phyloP scores from a whole-genome alignment of 116 monocot genomes.

The Zostera marina region DNA sequence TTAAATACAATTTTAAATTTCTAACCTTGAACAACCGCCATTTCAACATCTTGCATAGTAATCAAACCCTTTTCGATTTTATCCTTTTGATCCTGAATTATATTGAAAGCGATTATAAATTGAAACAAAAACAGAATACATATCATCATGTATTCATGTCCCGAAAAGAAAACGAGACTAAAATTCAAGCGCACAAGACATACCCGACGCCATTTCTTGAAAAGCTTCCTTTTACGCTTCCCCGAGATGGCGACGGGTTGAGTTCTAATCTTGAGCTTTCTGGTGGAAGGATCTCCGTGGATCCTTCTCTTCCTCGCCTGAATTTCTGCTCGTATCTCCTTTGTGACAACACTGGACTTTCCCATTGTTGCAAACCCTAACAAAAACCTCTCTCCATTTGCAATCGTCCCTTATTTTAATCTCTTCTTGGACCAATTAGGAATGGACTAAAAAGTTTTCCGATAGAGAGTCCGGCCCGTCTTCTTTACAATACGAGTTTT shows the following conservation, averaged over 20 bases:
- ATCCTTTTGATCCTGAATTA: constrained; percentile 67
- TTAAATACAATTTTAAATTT: background rate
- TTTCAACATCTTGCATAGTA: constrained; percentile 77
- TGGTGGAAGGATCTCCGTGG: constrained; percentile 47
- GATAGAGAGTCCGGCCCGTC: too few relatives aligned
- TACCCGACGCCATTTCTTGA: constrained; percentile 75
- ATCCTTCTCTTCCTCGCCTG: constrained; percentile 46
- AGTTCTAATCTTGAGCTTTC: constrained; percentile 46
- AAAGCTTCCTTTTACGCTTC: constrained; percentile 87
- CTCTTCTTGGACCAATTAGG: too few relatives aligned
- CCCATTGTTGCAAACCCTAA: constrained; percentile 20
- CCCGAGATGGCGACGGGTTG: constrained; percentile 51
- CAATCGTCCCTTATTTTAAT: too few relatives aligned
- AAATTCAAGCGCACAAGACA: background rate
- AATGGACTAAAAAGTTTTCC: too few relatives aligned
- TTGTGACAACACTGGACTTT: constrained; percentile 55
- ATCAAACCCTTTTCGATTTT: constrained; percentile 55
- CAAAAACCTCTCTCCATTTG: too few relatives aligned
- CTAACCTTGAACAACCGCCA: constrained; percentile 53
- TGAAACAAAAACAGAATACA: background rate
- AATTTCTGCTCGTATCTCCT: constrained; percentile 33
- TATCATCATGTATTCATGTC: too few relatives aligned
- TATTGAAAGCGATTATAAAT: background rate
- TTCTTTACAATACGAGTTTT: too few relatives aligned
- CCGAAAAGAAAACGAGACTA: background rate